Evolutionary conservation across 2,329 filamentous ascomycete genomes (phyloP).

Genomic region (Calonectria crousiana): DNA sequence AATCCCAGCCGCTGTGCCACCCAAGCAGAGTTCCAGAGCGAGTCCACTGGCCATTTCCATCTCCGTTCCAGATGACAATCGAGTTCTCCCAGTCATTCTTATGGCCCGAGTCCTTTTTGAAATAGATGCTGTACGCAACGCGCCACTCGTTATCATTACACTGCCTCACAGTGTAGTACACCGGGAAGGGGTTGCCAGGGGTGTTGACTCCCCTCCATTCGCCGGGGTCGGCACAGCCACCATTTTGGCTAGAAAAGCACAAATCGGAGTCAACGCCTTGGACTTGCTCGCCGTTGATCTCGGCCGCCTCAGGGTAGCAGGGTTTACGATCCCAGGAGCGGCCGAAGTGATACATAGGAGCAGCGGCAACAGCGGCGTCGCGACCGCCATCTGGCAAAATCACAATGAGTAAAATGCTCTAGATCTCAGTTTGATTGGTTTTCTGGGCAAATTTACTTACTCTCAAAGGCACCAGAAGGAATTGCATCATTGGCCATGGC

Average conservation of each 20-base stretch:
- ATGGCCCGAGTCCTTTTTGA: conserved; percentile 42
- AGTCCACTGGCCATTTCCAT: conserved; percentile 30
- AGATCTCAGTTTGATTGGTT: not conserved
- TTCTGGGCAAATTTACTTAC: not conserved
- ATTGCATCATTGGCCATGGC: conserved; percentile 15
- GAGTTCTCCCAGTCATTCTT: conserved; percentile 41
- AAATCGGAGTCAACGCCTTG: conserved; percentile 13
- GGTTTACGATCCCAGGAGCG: conserved; percentile 16
- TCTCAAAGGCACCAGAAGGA: conserved; percentile 8
- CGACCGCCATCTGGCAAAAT: not conserved
- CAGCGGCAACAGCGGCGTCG: conserved; percentile 17
- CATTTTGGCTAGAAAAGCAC: conserved; percentile 15
- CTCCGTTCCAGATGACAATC: conserved; percentile 34
- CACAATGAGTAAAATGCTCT: not conserved
- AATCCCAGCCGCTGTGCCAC: conserved; percentile 4
- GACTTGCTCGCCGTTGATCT: conserved; percentile 1
- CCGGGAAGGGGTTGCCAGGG: conserved; percentile 25
- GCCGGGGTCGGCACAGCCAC: conserved; percentile 15
- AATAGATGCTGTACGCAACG: conserved; percentile 41
- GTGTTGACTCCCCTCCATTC: conserved; percentile 20
- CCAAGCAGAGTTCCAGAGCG: conserved; percentile 23
- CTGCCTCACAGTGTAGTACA: conserved; percentile 30
- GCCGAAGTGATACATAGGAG: conserved; percentile 21
- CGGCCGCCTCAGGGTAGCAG: conserved; percentile 20
- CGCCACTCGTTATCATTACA: conserved; percentile 35